Conservation (phyloP, 331 rosid species). For the Quercus tomentella region DNA sequence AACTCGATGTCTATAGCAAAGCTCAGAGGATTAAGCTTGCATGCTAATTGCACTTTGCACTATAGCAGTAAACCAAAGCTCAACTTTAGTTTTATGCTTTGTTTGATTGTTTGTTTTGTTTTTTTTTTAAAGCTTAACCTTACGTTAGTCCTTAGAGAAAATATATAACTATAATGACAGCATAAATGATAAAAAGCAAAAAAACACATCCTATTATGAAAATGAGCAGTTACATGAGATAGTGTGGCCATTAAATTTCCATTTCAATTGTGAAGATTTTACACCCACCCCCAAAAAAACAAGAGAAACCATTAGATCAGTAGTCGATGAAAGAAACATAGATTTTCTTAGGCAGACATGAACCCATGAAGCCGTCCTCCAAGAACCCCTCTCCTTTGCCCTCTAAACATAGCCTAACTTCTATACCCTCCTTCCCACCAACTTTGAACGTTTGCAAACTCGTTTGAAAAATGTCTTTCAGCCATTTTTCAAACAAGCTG, state of each 20-base stretch:
- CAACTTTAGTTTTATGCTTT: too few species aligned
- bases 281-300: neutral
- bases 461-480: constrained; percentile 65
- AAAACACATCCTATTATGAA: constrained; percentile 47
- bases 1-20: too few species aligned
- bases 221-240: constrained; percentile 45
- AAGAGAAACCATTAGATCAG: constrained; percentile 9
- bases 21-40: too few species aligned
- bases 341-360: constrained; percentile 73
- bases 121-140: too few species aligned
- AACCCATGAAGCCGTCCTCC: constrained; percentile 73
- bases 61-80: too few species aligned
- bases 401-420: constrained; percentile 75
- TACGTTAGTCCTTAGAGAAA: too few species aligned
- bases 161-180: too few species aligned
- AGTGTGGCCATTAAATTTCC: constrained; percentile 34
- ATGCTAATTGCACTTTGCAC: too few species aligned
- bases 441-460: constrained; percentile 53
- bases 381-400: constrained; percentile 49
- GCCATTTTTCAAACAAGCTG: constrained; percentile 86
- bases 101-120: too few species aligned
- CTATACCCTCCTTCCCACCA: constrained; percentile 83
- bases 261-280: constrained; percentile 28
- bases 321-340: constrained; percentile 49
- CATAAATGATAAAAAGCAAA: neutral